These are phyloP conservation scores for Phytophthora meadii DNA, from an alignment of 352 stramenopile genomes.

Conservation along the genomic window DNA sequence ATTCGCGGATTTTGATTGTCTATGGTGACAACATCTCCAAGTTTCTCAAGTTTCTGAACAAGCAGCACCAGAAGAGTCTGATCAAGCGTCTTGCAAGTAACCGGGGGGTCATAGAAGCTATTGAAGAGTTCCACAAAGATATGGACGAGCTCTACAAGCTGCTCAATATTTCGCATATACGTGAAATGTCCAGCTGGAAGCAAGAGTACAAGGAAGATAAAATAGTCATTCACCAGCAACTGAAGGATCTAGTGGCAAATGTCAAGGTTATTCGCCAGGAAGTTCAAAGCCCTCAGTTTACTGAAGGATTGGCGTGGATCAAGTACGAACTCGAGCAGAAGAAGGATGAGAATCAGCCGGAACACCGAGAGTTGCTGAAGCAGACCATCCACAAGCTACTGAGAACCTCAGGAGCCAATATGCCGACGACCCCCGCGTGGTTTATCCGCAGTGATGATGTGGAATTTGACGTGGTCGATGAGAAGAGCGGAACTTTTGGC, in stretches of 20 bases:
- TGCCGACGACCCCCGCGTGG: slow-evolving; percentile 16
- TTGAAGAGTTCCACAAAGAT: slow-evolving; percentile 12
- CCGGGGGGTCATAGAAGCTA: slow-evolving; percentile 7
- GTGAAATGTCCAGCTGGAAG: neutral
- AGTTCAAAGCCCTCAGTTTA: too few relatives aligned
- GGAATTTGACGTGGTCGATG: slow-evolving; percentile 4
- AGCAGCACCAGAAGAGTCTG: slow-evolving; percentile 8
- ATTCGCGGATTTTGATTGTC: too few relatives aligned
- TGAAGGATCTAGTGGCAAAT: too few relatives aligned
- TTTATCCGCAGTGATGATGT: slow-evolving; percentile 26
- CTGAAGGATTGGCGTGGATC: too few relatives aligned
- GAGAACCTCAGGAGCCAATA: neutral
- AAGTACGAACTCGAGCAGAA: too few relatives aligned
- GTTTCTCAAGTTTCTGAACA: slow-evolving; percentile 23
- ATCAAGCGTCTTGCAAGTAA: slow-evolving; percentile 25
- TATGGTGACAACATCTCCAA: neutral
- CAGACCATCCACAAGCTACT: too few relatives aligned
- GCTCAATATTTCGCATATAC: slow-evolving; percentile 7
- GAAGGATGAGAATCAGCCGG: too few relatives aligned
- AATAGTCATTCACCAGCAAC: too few relatives aligned
- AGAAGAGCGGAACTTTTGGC: slow-evolving; percentile 15
- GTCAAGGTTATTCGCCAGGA: too few relatives aligned
- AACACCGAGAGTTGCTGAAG: too few relatives aligned
- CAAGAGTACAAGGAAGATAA: neutral
- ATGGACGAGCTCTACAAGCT: slow-evolving; percentile 24